phyloP scores from a whole-genome alignment of 306 rosid genomes.

The Cucurbita maxima region DNA sequence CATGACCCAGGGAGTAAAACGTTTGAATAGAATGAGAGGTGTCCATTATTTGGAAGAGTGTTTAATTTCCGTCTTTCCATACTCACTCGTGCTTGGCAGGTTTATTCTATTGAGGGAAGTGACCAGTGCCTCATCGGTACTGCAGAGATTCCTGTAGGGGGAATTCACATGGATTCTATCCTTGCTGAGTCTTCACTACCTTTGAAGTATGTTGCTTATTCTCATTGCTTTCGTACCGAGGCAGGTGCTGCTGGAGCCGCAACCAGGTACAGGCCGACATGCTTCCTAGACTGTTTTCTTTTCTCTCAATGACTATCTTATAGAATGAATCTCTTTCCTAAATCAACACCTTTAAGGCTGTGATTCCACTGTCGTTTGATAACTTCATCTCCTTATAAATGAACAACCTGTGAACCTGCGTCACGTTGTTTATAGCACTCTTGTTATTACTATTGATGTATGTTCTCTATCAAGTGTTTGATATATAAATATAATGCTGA shows the following conservation, averaged over 20 bases:
- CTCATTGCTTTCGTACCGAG: constrained; percentile 96
- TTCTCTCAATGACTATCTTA: background rate
- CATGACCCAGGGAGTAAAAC: background rate
- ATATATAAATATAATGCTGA: constrained; percentile 1
- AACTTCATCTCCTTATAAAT: background rate
- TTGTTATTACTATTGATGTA: background rate
- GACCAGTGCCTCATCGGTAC: constrained; percentile 98
- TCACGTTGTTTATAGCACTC: background rate
- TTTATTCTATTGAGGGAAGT: constrained; percentile 73
- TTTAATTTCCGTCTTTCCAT: constrained; percentile 7
- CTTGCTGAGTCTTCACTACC: constrained; percentile 63
- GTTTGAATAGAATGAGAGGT: constrained; percentile 1
- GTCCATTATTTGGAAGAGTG: background rate
- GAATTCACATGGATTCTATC: constrained; percentile 95
- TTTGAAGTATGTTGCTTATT: constrained; percentile 72
- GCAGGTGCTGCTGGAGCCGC: constrained; percentile 98
- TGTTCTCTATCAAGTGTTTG: background rate
- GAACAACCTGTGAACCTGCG: background rate
- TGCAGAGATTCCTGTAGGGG: constrained; percentile 97
- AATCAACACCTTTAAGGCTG: background rate
- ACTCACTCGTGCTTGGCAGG: constrained; percentile 33
- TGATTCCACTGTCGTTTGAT: background rate
- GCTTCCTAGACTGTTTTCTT: background rate
- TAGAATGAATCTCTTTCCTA: background rate
- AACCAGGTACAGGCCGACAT: constrained; percentile 36